phyloP scores from a whole-genome alignment of 371 early-diverging fungal genomes.

The Mucor racemosus region DNA sequence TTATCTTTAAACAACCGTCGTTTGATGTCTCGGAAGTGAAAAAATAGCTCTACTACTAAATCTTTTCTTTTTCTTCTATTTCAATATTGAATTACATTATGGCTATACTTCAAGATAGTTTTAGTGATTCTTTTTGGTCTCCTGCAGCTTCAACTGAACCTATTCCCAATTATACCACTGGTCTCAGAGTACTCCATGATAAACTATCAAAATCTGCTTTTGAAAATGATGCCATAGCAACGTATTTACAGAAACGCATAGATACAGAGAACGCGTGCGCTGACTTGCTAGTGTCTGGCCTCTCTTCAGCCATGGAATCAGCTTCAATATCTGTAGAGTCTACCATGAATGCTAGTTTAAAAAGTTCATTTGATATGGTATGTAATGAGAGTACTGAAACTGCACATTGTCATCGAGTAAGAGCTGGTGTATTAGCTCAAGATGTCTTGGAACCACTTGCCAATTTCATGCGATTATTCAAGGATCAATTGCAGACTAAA shows the following conservation, averaged over 20 bases:
- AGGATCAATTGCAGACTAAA: not conserved
- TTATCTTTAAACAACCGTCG: not conserved
- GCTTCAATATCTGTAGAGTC: not conserved
- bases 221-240: constrained; percentile 15
- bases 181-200: constrained; percentile 6
- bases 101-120: not conserved
- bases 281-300: not conserved
- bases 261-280: constrained; percentile 16
- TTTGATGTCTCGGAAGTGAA: not conserved
- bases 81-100: not conserved
- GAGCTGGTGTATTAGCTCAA: constrained; percentile 14
- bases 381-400: constrained; percentile 14
- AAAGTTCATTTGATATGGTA: constrained; percentile 16
- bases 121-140: constrained; percentile 18
- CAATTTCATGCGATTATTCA: constrained; percentile 6
- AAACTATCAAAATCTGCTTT: not conserved
- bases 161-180: constrained; percentile 11
- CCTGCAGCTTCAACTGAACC: not conserved
- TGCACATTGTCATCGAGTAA: constrained; percentile 14
- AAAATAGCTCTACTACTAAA: not conserved
- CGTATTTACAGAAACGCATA: constrained; percentile 14
- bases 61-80: constrained; percentile 4
- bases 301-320: not conserved
- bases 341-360: constrained; percentile 11
- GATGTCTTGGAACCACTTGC: constrained; percentile 18